Percentiles rank a stretch among this genome's conserved stretches.
Evolutionary conservation across 2,329 filamentous ascomycete species (phyloP).

Genomic region (Domatiomyces globalis): DNA sequence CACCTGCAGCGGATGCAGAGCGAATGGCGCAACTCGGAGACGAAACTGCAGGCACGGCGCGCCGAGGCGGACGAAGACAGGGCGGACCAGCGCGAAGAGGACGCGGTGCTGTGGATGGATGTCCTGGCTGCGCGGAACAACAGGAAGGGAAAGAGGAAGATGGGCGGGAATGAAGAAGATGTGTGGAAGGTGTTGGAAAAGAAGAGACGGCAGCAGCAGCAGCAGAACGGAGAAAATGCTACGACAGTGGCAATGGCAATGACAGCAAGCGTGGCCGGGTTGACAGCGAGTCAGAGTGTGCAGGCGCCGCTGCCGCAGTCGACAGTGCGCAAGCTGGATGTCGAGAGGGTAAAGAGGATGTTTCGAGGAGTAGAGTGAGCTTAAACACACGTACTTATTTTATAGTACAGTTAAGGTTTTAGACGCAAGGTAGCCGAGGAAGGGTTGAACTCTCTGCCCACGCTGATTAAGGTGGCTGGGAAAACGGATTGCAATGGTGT

Average conservation of each 20-base stretch:
- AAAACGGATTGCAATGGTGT: too few relatives aligned
- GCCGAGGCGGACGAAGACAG: conserved; percentile 56
- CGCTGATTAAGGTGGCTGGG: too few relatives aligned
- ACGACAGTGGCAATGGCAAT: neutral
- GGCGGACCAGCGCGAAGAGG: conserved; percentile 48
- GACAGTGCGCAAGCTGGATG: neutral
- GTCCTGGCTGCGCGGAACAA: conserved; percentile 42
- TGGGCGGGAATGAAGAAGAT: conserved; percentile 40
- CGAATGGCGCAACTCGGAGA: conserved; percentile 44
- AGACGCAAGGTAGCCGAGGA: too few relatives aligned
- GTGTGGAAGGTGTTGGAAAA: conserved; percentile 64
- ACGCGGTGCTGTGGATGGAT: conserved; percentile 49
- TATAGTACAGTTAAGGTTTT: too few relatives aligned
- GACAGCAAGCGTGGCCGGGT: neutral
- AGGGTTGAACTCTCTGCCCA: too few relatives aligned
- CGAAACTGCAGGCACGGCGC: conserved; percentile 53
- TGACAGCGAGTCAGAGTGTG: neutral
- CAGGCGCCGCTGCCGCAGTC: neutral
- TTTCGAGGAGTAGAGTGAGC: neutral
- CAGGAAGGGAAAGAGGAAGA: conserved; percentile 37
- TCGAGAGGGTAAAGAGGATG: neutral
- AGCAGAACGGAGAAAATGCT: neutral
- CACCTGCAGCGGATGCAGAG: conserved; percentile 51
- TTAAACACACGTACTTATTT: neutral
- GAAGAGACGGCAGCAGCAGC: conserved; percentile 30